Base-by-base conservation (phyloP, 306 rosid species). In the Hippophae rhamnoides region DNA sequence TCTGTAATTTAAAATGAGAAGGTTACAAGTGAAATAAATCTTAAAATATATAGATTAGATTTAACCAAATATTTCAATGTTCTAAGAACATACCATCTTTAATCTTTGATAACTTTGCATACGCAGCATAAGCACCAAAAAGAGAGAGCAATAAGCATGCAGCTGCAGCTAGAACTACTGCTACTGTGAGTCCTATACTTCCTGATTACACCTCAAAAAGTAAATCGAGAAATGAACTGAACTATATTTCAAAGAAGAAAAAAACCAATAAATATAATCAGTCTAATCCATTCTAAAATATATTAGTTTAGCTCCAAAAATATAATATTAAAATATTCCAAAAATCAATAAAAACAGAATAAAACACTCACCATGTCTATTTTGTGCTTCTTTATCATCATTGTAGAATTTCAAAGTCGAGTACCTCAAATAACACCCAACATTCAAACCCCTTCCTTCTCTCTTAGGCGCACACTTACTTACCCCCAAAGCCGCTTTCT, bases 341-440 rank as follows among this genome's bases (percentile, higher is more conserved):
- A 11, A 41, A 11, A 12, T 10, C 0, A 41, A 10, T 10, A 3
- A 3, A 5, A 5, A 0, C 3, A 49, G 43, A 3, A 0, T 46
- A 0, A 13, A 10, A 8, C 23, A 13, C 72, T 77, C 13, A 85
- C 90, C 74, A 11, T 67, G 54, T 43, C 62, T 61, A 49, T 64
- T 41, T 23, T 43, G 43, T 27, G 10, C 55, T 57, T 50, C 73
- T 31, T 52, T 67, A 2, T 26, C 7, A 26, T 80, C 73, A 14
- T 61, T 61, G 48, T 74, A 84, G 47, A 89, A 86, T 49, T 84
- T 86, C 10, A 51, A 46, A 0, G 93, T 76, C 0, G 97, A 84
- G 60, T 82, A 89, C 41, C 95, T 84, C 84, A 86, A 65, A 64
- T 89, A 89, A 64, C 97, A 89, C 3, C 97, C 97, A 43, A 87